A percentile compares a stretch with the other conserved stretches of the same genome.
These are phyloP conservation scores for Amanita thiersii DNA, from an alignment of 768 basidiomycete genomes.

Conservation along the genomic window DNA sequence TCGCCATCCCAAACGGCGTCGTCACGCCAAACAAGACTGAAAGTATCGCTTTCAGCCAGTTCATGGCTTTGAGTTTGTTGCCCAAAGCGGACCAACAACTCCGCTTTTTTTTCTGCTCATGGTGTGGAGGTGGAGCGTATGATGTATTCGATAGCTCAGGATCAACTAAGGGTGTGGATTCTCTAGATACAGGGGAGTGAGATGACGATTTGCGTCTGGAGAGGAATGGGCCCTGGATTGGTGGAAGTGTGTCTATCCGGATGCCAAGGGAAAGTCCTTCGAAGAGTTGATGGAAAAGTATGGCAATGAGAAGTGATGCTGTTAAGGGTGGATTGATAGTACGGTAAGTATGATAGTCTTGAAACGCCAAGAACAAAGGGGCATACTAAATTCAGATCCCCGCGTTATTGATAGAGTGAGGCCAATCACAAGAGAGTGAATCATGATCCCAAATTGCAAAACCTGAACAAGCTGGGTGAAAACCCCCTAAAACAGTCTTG, in stretches of 20 bases:
- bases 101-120: neutral
- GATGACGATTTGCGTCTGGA: slow-evolving; percentile 2
- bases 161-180: neutral
- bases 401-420: slow-evolving; percentile 65
- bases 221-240: slow-evolving; percentile 15
- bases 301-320: slow-evolving; percentile 70
- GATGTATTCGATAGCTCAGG: slow-evolving; percentile 1
- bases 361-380: neutral
- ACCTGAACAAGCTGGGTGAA: slow-evolving; percentile 40
- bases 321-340: neutral
- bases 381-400: slow-evolving; percentile 65
- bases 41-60: slow-evolving; percentile 45
- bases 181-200: slow-evolving; percentile 2
- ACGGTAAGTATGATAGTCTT: neutral
- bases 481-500: neutral
- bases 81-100: neutral
- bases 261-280: slow-evolving; percentile 81
- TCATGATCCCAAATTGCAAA: slow-evolving; percentile 79
- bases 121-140: neutral
- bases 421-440: slow-evolving; percentile 77
- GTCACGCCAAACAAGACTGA: slow-evolving; percentile 65
- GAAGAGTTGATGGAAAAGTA: slow-evolving; percentile 78
- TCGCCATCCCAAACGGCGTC: slow-evolving; percentile 58
- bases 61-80: slow-evolving; percentile 9
- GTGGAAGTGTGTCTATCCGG: slow-evolving; percentile 62